These are phyloP conservation scores for Gonapodya sp. DNA, from an alignment of 192 early-diverging fungal species.

Conservation along the genomic window DNA sequence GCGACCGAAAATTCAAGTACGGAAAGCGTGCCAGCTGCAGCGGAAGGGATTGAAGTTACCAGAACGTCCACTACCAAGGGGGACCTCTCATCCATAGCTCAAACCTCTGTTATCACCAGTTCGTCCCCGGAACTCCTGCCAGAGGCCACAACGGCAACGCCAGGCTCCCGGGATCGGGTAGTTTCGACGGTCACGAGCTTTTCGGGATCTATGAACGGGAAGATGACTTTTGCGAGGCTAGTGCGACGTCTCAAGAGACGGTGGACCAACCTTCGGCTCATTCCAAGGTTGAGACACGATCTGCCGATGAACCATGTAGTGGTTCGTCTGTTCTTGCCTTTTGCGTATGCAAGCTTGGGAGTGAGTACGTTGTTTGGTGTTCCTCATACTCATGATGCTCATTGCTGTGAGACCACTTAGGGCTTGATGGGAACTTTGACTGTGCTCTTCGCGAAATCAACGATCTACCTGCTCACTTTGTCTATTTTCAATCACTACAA, in stretches of 20 bases:
- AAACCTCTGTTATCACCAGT: not conserved
- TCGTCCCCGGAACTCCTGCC: not conserved
- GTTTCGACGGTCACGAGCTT: not conserved
- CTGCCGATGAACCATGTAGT: slow-evolving; percentile 30
- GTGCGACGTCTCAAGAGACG: not conserved
- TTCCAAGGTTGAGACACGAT: slow-evolving; percentile 32
- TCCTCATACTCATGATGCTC: not conserved
- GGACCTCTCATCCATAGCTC: too few species aligned
- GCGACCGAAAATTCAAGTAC: too few species aligned
- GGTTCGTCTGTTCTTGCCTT: slow-evolving; percentile 50
- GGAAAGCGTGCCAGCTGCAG: too few species aligned
- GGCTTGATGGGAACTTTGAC: slow-evolving; percentile 69
- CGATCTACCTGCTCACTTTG: slow-evolving; percentile 58
- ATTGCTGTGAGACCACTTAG: slow-evolving; percentile 11
- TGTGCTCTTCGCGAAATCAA: slow-evolving; percentile 71
- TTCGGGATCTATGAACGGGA: not conserved
- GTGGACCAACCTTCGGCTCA: slow-evolving; percentile 19
- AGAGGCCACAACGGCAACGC: not conserved
- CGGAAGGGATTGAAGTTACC: too few species aligned
- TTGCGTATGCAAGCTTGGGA: slow-evolving; percentile 64
- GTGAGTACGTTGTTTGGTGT: slow-evolving; percentile 18
- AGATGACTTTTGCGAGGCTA: not conserved
- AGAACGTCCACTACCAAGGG: too few species aligned
- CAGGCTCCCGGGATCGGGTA: not conserved
- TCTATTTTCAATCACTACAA: slow-evolving; percentile 59